Percentiles rank a stretch among this genome's conserved stretches.
These are phyloP conservation scores for Dalbergia cochinchinensis DNA, from an alignment of 306 rosid genomes.

Conservation along the genomic window DNA sequence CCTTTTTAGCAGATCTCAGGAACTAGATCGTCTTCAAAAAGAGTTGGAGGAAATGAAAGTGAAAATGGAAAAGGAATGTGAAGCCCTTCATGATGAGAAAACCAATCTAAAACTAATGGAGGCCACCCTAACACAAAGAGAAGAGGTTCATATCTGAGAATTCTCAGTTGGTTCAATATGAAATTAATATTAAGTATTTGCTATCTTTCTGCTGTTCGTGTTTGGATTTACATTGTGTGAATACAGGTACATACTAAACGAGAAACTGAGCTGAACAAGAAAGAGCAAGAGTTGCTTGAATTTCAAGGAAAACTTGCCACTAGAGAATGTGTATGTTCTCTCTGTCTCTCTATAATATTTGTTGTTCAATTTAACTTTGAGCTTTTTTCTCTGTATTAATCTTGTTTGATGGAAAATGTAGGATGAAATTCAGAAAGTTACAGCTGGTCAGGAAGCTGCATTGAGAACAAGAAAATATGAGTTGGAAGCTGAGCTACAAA, in stretches of 20 bases:
- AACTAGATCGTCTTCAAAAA: conserved; percentile 74
- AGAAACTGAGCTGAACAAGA: conserved; percentile 67
- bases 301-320: conserved; percentile 71
- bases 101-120: conserved; percentile 65
- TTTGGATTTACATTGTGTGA: conserved; percentile 40
- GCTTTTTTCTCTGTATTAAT: conserved; percentile 23
- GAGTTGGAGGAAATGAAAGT: conserved; percentile 70
- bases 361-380: conserved; percentile 31
- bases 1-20: conserved; percentile 72
- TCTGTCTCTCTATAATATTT: not conserved
- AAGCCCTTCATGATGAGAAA: conserved; percentile 67
- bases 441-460: conserved; percentile 70
- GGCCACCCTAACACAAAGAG: conserved; percentile 64
- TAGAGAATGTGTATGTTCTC: conserved; percentile 76
- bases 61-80: conserved; percentile 62
- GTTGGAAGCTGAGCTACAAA: conserved; percentile 79
- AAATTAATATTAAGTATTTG: conserved; percentile 32
- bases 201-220: conserved; percentile 38
- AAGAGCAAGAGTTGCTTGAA: conserved; percentile 73
- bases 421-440: conserved; percentile 72
- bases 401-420: conserved; percentile 53
- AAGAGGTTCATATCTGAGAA: conserved; percentile 66
- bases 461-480: conserved; percentile 64
- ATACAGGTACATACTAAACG: conserved; percentile 66
- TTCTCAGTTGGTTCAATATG: conserved; percentile 38